Evolutionary conservation across 345 rosid species (phyloP), one percentile per base, ranked within the genome.

Genomic region (Salix exigua): DNA sequence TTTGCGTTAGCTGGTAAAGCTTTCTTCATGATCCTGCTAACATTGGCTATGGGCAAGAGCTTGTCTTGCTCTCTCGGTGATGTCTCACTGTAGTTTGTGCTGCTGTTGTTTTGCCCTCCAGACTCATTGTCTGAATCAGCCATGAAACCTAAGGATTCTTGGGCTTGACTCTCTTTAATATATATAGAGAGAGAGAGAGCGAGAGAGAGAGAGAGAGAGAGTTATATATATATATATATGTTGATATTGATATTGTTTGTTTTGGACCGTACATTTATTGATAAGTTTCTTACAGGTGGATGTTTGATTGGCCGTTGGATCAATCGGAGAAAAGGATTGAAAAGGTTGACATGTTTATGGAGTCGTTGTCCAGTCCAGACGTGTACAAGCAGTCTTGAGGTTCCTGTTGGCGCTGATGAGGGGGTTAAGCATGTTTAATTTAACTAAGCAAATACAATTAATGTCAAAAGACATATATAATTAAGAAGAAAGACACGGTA

Each of bases 41-140:
- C 76, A 11, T 73, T 73, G 31, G 76, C 76, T 16, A 73, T 73
- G 1, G 76, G 76, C 68, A 73, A 44, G 58, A 73, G 64, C 68
- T 68, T 73, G 76, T 73, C 76, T 19, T 38, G 69, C 76, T 73
- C 76, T 28, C 55, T 73, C 7, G 58, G 16, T 42, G 76, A 73
- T 2, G 58, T 55, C 58, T 62, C 76, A 44, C 67, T 53, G n/a
- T 21, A 28, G 63, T 35, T 55, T 50, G 74, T 61, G 19, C 53
- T 53, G 44, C 28, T 60, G 33, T 73, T 55, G 44, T 31, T 72
- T 18, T 31, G 68, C 33, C 68, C 68, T 17, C 76, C 76, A 2
- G 76, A 73, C 26, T 73, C 76, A 16, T 73, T 73, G 76, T 73
- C 76, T 19, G 76, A 73, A 50, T 73, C 76, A 28, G 68, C 76